phyloP scores from a whole-genome alignment of 768 basidiomycete genomes.

The Mycena maculata region DNA sequence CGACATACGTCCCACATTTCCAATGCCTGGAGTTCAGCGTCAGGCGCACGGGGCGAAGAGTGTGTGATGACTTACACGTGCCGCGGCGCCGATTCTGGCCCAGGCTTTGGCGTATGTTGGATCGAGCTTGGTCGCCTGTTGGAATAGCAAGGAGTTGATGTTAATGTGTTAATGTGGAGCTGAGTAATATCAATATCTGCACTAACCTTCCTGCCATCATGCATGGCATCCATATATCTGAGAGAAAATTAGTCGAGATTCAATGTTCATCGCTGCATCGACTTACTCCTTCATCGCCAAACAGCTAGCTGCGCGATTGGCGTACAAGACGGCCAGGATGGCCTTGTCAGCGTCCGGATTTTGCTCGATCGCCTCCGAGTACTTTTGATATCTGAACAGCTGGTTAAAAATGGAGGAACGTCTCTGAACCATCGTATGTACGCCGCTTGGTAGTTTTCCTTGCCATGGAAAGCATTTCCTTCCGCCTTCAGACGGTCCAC shows the following conservation, averaged over 20 bases:
- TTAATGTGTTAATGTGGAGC: too few species aligned
- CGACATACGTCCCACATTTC: slow-evolving; percentile 33
- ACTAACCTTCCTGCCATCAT: slow-evolving; percentile 46
- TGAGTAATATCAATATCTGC: too few species aligned
- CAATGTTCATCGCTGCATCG: neutral
- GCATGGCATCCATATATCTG: slow-evolving; percentile 47
- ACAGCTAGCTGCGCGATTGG: slow-evolving; percentile 58
- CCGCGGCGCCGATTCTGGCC: slow-evolving; percentile 51
- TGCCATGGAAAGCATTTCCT: slow-evolving; percentile 53
- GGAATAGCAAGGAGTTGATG: neutral
- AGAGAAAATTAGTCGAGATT: neutral
- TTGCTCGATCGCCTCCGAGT: slow-evolving; percentile 54
- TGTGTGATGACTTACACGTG: slow-evolving; percentile 38
- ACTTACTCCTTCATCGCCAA: slow-evolving; percentile 50
- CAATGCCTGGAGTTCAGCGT: slow-evolving; percentile 44
- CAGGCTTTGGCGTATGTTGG: slow-evolving; percentile 56
- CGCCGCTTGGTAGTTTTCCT: slow-evolving; percentile 49
- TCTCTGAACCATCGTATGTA: neutral
- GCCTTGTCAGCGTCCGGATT: slow-evolving; percentile 47
- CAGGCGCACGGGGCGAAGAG: too few species aligned
- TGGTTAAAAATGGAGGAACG: too few species aligned
- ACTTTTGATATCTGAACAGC: slow-evolving; percentile 45
- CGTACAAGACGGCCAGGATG: slow-evolving; percentile 54
- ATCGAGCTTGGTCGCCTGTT: slow-evolving; percentile 52
- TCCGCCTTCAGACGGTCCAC: slow-evolving; percentile 51